Conservation (phyloP, 495 filamentous ascomycete genomes). For the Annulohypoxylon moriforme region DNA sequence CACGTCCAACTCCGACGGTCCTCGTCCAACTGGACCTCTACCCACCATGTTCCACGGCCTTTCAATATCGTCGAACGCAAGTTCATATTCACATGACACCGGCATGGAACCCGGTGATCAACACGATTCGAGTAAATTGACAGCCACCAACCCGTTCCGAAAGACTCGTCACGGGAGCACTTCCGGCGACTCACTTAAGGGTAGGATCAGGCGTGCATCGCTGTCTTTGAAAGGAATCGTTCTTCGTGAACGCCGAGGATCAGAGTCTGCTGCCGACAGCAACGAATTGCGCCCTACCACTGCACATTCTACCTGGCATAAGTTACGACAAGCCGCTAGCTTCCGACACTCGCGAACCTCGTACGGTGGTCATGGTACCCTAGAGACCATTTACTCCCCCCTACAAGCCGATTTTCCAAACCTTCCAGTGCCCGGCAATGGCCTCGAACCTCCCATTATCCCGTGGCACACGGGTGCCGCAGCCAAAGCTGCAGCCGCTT, state of each 20-base stretch:
- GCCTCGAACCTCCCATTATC: conserved; percentile 63
- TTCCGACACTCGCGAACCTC: conserved; percentile 59
- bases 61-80: conserved; percentile 39
- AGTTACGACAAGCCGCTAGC: conserved; percentile 60
- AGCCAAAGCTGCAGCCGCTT: conserved; percentile 76
- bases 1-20: conserved; percentile 27
- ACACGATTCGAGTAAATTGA: conserved; percentile 25
- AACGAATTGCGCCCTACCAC: conserved; percentile 58
- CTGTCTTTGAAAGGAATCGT: conserved; percentile 61
- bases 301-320: conserved; percentile 60
- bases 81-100: conserved; percentile 43
- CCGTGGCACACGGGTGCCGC: conserved; percentile 70
- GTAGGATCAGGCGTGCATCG: conserved; percentile 63
- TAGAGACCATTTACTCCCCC: conserved; percentile 51
- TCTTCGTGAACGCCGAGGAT: conserved; percentile 59
- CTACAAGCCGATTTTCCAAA: conserved; percentile 51
- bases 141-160: conserved; percentile 36
- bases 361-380: conserved; percentile 44
- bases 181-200: conserved; percentile 52
- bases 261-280: conserved; percentile 48
- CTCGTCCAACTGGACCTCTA: conserved; percentile 25
- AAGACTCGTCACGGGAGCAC: conserved; percentile 49
- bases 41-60: conserved; percentile 30
- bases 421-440: conserved; percentile 59
- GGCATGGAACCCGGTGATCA: conserved; percentile 41